phyloP scores from a whole-genome alignment of 1,284 basidiomycete species.

The Pisolithus thermaeus region DNA sequence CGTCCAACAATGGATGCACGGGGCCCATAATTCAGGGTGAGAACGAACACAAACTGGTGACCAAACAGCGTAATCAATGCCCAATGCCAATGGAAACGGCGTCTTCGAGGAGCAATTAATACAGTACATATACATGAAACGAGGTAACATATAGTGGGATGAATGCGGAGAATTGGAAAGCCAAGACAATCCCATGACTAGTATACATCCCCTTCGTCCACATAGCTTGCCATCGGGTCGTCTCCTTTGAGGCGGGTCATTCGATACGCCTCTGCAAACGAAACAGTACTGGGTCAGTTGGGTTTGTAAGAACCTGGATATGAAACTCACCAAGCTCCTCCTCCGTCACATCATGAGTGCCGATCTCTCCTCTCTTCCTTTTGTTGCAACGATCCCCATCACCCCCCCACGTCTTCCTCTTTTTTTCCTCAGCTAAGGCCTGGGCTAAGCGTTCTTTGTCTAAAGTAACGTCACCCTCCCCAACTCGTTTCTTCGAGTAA shows the following conservation, averaged over 20 bases:
- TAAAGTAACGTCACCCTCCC: constrained; percentile 69
- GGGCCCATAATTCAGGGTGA: constrained; percentile 23
- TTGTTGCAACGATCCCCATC: constrained; percentile 56
- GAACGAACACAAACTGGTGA: constrained; percentile 38
- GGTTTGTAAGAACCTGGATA: constrained; percentile 1
- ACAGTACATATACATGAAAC: too few species aligned
- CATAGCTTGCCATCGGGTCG: constrained; percentile 87
- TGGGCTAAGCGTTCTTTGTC: constrained; percentile 64
- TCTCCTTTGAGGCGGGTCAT: constrained; percentile 66
- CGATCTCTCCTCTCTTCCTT: constrained; percentile 48
- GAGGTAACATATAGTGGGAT: constrained; percentile 3
- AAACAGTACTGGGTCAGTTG: constrained; percentile 11
- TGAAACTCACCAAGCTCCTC: constrained; percentile 77
- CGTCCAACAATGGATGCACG: not conserved
- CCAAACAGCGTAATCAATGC: constrained; percentile 17
- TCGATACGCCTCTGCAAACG: constrained; percentile 71
- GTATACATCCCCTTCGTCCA: constrained; percentile 45
- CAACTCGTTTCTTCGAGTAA: constrained; percentile 63
- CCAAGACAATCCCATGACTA: constrained; percentile 9
- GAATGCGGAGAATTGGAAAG: constrained; percentile 15
- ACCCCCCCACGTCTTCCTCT: constrained; percentile 59
- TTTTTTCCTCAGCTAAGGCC: constrained; percentile 76
- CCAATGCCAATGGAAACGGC: constrained; percentile 24
- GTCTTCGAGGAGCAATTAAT: too few species aligned
- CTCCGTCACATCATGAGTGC: constrained; percentile 78